These are phyloP conservation scores for Alloteropsis angusta DNA, from an alignment of 202 grass and related monocot species.

Conservation along the genomic window DNA sequence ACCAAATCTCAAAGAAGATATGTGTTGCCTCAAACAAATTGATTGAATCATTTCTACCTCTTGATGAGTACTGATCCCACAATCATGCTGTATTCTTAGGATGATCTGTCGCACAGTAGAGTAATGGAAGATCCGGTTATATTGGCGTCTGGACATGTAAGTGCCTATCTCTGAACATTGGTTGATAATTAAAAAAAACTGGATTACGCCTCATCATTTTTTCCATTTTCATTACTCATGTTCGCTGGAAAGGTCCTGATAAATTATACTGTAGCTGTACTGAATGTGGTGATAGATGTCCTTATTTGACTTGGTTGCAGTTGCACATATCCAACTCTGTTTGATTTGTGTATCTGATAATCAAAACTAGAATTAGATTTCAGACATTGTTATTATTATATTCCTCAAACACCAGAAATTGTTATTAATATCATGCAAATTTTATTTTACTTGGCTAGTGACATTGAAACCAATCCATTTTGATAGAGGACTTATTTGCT, in stretches of 20 bases:
- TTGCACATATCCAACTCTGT: background rate
- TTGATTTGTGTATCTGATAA: background rate
- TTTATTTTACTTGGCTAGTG: background rate
- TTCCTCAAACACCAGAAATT: background rate
- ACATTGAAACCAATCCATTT: background rate
- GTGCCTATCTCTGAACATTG: background rate
- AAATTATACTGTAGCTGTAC: background rate
- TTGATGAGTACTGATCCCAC: conserved; percentile 10
- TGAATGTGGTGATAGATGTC: background rate
- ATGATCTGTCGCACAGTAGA: background rate
- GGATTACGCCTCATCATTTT: background rate
- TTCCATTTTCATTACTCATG: background rate
- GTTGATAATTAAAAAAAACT: background rate
- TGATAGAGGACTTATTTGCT: background rate
- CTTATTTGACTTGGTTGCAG: background rate
- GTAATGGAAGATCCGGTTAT: conserved; percentile 30
- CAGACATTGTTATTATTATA: background rate
- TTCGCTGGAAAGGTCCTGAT: background rate
- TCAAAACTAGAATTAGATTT: background rate
- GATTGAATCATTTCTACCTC: background rate
- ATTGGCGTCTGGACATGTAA: conserved; percentile 41
- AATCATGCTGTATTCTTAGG: conserved; percentile 20
- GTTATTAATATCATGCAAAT: background rate
- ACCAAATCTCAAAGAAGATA: background rate
- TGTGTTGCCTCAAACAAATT: background rate